A percentile compares a stretch with the other conserved stretches of the same genome.
Evolutionary conservation across 768 basidiomycete genomes (phyloP).

Genomic region (Chlorophyllum brunneum): DNA sequence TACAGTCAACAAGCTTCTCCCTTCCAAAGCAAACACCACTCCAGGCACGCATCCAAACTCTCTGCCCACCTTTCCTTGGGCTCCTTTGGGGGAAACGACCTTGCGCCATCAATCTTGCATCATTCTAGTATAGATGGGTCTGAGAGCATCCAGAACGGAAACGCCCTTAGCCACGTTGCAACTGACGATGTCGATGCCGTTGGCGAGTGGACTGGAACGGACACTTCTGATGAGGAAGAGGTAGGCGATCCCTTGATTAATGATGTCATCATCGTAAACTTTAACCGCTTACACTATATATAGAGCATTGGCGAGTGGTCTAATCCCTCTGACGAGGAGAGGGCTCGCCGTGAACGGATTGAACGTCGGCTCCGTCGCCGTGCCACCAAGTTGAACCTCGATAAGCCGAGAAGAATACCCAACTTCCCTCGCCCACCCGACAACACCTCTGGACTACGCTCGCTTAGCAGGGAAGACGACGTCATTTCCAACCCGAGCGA

Average conservation of each 20-base stretch:
- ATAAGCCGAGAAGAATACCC: conserved; percentile 69
- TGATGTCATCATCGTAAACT: conserved; percentile 1
- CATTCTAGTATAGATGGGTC: conserved; percentile 11
- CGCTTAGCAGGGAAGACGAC: conserved; percentile 51
- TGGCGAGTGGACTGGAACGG: conserved; percentile 82
- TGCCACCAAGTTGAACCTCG: conserved; percentile 32
- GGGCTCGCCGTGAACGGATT: conserved; percentile 63
- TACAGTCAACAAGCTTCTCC: conserved; percentile 40
- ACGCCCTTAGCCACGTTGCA: conserved; percentile 22
- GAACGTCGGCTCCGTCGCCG: conserved; percentile 58
- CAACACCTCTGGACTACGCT: conserved; percentile 38
- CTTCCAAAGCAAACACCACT: conserved; percentile 50
- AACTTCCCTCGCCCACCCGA: conserved; percentile 78
- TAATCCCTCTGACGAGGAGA: conserved; percentile 88
- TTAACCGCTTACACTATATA: conserved; percentile 10
- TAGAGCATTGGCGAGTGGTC: conserved; percentile 89
- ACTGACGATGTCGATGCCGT: conserved; percentile 38
- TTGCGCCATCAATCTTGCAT: conserved; percentile 11
- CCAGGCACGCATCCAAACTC: conserved; percentile 63
- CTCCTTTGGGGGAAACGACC: conserved; percentile 47
- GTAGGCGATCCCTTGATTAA: conserved; percentile 33
- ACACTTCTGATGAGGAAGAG: conserved; percentile 69
- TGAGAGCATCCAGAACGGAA: conserved; percentile 22
- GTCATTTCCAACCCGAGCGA: conserved; percentile 87
- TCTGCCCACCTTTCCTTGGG: conserved; percentile 66